phyloP scores from a whole-genome alignment of 139 green algal species.

The Axilococcus clingmanii region DNA sequence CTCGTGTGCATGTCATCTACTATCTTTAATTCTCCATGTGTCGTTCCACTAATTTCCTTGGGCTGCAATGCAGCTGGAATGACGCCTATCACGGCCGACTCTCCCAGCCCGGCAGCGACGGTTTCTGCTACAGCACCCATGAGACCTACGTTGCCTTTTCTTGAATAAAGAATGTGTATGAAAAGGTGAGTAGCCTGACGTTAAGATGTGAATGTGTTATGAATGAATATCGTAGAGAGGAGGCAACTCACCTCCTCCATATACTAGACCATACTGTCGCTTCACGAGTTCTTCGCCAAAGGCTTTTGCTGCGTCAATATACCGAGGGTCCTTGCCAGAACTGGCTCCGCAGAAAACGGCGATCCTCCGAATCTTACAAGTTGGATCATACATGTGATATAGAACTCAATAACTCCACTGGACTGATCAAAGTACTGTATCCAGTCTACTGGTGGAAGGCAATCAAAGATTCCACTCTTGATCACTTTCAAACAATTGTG shows the following conservation, averaged over 20 bases:
- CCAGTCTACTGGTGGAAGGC: background rate
- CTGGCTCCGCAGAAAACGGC: slow-evolving; percentile 57
- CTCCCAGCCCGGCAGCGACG: slow-evolving; percentile 32
- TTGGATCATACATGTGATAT: background rate
- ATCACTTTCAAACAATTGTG: background rate
- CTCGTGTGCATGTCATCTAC: slow-evolving; percentile 70
- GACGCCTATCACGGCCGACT: slow-evolving; percentile 55
- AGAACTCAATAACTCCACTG: no score
- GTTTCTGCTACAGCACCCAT: slow-evolving; percentile 66
- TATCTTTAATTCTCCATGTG: slow-evolving; percentile 36
- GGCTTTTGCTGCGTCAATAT: slow-evolving; percentile 29
- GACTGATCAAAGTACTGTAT: no score
- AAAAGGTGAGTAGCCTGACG: background rate
- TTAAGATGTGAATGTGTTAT: background rate
- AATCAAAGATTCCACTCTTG: background rate
- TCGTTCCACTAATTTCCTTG: slow-evolving; percentile 30
- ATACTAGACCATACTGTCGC: slow-evolving; percentile 51
- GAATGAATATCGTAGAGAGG: background rate
- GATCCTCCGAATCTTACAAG: slow-evolving; percentile 13
- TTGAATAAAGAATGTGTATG: slow-evolving; percentile 22
- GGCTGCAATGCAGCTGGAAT: slow-evolving; percentile 52
- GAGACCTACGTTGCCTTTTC: slow-evolving; percentile 61
- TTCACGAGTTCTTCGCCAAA: slow-evolving; percentile 43
- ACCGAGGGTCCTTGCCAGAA: slow-evolving; percentile 28
- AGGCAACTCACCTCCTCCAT: slow-evolving; percentile 44